Percentiles rank a stretch among this genome's conserved stretches.
These are phyloP conservation scores for Adenanthera pavonina DNA, from an alignment of 306 rosid species.

Conservation along the genomic window DNA sequence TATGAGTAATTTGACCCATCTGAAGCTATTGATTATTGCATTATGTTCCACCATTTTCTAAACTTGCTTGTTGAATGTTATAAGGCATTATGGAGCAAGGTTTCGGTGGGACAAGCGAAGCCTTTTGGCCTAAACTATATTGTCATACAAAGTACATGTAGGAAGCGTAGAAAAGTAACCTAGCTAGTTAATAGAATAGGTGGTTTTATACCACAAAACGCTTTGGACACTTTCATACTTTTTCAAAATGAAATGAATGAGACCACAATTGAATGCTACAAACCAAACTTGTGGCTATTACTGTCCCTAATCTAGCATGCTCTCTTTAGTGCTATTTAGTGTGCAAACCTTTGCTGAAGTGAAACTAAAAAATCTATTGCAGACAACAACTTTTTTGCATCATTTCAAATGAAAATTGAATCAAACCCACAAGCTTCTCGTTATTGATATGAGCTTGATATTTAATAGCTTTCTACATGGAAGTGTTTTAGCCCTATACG, in stretches of 20 bases:
- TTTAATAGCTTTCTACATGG: not conserved
- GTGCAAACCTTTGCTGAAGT: slow-evolving; percentile 2
- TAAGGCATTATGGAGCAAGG: slow-evolving; percentile 24
- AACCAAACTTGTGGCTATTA: slow-evolving; percentile 45
- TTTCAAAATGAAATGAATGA: slow-evolving; percentile 41
- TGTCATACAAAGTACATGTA: slow-evolving; percentile 29
- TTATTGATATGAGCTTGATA: not conserved
- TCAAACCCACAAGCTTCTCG: not conserved
- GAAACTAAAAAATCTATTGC: not conserved
- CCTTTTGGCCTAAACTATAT: slow-evolving; percentile 43
- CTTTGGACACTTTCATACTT: slow-evolving; percentile 46
- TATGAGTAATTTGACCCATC: slow-evolving; percentile 28
- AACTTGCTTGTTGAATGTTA: not conserved
- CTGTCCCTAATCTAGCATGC: slow-evolving; percentile 35
- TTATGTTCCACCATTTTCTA: slow-evolving; percentile 11
- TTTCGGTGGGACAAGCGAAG: slow-evolving; percentile 52
- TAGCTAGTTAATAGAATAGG: slow-evolving; percentile 33
- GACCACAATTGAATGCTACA: slow-evolving; percentile 45
- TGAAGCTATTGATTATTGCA: slow-evolving; percentile 25
- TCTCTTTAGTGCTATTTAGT: slow-evolving; percentile 14
- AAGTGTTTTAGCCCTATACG: not conserved
- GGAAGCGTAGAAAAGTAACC: slow-evolving; percentile 33
- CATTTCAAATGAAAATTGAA: not conserved
- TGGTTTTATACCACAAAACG: slow-evolving; percentile 23
- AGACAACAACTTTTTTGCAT: not conserved